phyloP scores from a whole-genome alignment of 1,284 basidiomycete species.

The Thelephora terrestris region DNA sequence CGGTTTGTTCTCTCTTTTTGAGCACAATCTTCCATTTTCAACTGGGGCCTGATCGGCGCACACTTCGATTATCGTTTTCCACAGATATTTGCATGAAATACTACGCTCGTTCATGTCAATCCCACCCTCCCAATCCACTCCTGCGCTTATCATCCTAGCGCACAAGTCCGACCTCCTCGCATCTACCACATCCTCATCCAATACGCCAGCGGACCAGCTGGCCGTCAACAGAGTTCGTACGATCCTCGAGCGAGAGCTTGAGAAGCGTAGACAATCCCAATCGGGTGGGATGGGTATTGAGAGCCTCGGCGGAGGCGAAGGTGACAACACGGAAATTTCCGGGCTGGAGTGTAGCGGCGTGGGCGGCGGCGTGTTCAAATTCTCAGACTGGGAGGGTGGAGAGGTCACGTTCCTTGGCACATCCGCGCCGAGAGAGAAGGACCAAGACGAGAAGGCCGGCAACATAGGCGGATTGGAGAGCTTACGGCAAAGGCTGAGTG shows the following conservation, averaged over 20 bases:
- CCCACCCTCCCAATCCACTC: conserved; percentile 53
- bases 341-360: conserved; percentile 46
- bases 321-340: conserved; percentile 45
- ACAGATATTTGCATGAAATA: conserved; percentile 61
- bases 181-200: conserved; percentile 27
- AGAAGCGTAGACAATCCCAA: conserved; percentile 57
- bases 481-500: conserved; percentile 42
- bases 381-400: conserved; percentile 73
- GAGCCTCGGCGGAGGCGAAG: conserved; percentile 50
- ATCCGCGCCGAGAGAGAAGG: conserved; percentile 32
- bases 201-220: conserved; percentile 35
- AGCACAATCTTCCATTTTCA: neutral
- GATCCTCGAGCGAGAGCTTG: conserved; percentile 71
- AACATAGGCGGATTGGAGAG: conserved; percentile 31
- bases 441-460: conserved; percentile 23
- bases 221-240: conserved; percentile 61
- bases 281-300: conserved; percentile 58
- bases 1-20: conserved; percentile 20
- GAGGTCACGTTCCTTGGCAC: conserved; percentile 56
- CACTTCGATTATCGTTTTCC: neutral
- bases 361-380: conserved; percentile 44
- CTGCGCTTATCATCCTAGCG: conserved; percentile 54
- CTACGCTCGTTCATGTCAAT: conserved; percentile 60
- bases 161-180: conserved; percentile 68
- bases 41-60: neutral